Evolutionary conservation across 169 alveolate species (phyloP).

Genomic region (Plasmodium billcollinsi): DNA sequence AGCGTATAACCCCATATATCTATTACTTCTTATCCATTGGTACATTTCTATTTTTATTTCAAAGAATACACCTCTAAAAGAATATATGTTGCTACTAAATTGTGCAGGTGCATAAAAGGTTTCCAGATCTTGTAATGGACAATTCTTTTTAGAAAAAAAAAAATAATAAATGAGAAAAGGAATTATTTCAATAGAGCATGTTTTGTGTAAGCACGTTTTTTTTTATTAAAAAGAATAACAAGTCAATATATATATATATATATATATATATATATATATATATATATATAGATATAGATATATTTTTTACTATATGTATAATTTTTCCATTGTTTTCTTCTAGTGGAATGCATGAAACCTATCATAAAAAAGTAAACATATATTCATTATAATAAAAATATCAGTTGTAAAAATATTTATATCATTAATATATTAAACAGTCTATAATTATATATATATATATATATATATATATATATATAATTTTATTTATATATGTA

Average conservation of each 20-base stretch:
- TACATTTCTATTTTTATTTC: slow-evolving; percentile 86
- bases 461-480: too few species aligned
- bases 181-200: too few species aligned
- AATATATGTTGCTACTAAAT: slow-evolving; percentile 86
- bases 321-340: slow-evolving; percentile 75
- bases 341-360: slow-evolving; percentile 74
- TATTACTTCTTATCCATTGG: slow-evolving; percentile 81
- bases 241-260: too few species aligned
- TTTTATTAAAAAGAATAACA: too few species aligned
- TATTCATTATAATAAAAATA: too few species aligned
- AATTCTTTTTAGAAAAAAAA: slow-evolving; percentile 70
- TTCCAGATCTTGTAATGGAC: slow-evolving; percentile 79
- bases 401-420: too few species aligned
- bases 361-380: slow-evolving; percentile 4
- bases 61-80: slow-evolving; percentile 84
- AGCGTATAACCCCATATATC: slow-evolving; percentile 67
- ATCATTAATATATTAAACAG: too few species aligned
- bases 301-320: slow-evolving; percentile 63
- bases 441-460: too few species aligned
- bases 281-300: too few species aligned
- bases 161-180: background rate
- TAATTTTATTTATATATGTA: too few species aligned
- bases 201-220: too few species aligned
- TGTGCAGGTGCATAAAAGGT: slow-evolving; percentile 84
- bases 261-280: too few species aligned